Conservation (phyloP, 2,329 filamentous ascomycete species). For the Cordyceps cicadae region DNA sequence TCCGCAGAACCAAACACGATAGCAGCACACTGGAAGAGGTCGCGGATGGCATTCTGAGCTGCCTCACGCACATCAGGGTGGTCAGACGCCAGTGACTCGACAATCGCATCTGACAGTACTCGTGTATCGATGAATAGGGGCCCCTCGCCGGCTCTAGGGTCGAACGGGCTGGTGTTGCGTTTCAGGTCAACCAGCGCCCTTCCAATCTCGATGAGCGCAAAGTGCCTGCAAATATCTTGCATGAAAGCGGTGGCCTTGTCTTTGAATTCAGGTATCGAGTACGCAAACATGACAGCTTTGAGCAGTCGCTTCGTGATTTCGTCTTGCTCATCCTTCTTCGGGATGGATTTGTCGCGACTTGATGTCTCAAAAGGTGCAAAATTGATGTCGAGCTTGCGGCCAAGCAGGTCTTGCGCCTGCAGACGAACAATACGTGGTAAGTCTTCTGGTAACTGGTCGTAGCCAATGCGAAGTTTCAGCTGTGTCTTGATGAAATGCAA, state of each 20-base stretch:
- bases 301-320: constrained; percentile 74
- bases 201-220: constrained; percentile 83
- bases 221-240: constrained; percentile 76
- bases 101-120: constrained; percentile 78
- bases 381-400: constrained; percentile 62
- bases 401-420: constrained; percentile 77
- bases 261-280: constrained; percentile 73
- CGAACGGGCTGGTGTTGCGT: constrained; percentile 68
- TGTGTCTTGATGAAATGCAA: constrained; percentile 82
- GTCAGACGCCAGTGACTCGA: constrained; percentile 85
- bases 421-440: constrained; percentile 75
- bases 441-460: constrained; percentile 82
- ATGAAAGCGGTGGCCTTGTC: constrained; percentile 68
- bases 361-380: constrained; percentile 64
- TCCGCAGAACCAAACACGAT: constrained; percentile 70
- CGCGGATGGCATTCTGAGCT: constrained; percentile 68
- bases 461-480: constrained; percentile 81
- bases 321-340: constrained; percentile 82
- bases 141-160: constrained; percentile 79
- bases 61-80: constrained; percentile 70
- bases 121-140: constrained; percentile 80
- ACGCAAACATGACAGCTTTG: constrained; percentile 79
- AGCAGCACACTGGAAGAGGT: constrained; percentile 66
- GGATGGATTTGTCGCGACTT: constrained; percentile 72
- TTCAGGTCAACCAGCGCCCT: constrained; percentile 74